Percentiles rank a stretch among this genome's conserved stretches.
Conservation (phyloP, 192 early-diverging fungal species). For the Podila epigama region DNA sequence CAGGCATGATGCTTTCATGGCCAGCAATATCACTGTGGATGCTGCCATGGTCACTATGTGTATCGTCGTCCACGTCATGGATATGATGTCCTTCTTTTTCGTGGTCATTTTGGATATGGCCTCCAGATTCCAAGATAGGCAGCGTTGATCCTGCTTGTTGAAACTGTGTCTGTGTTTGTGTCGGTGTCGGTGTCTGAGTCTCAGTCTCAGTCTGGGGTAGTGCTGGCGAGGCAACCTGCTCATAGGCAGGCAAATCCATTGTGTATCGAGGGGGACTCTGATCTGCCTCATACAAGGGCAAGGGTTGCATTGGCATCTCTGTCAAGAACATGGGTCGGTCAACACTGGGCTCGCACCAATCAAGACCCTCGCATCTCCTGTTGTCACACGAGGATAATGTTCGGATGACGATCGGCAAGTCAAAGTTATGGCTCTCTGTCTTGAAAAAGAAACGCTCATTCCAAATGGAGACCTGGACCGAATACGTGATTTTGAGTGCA, state of each 20-base stretch:
- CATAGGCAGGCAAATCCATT: constrained; percentile 22
- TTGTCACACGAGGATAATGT: constrained; percentile 47
- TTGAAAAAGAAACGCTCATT: constrained; percentile 49
- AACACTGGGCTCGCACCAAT: constrained; percentile 48
- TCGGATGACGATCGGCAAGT: constrained; percentile 37
- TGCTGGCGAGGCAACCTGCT: constrained; percentile 14
- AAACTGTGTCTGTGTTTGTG: no score
- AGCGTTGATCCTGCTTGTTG: neutral
- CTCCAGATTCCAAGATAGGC: neutral
- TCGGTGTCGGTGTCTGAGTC: no score
- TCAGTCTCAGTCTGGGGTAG: no score
- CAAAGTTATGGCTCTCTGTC: constrained; percentile 48
- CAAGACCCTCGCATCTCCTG: constrained; percentile 36
- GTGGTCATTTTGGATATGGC: neutral
- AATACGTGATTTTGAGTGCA: constrained; percentile 46
- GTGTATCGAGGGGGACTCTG: constrained; percentile 29
- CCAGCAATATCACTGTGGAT: constrained; percentile 15
- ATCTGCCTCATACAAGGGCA: constrained; percentile 39
- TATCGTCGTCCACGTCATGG: constrained; percentile 1
- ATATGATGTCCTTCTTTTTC: neutral
- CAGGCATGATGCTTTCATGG: constrained; percentile 6
- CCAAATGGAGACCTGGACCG: constrained; percentile 48
- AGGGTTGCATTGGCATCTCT: constrained; percentile 31
- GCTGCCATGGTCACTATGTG: neutral
- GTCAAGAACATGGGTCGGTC: constrained; percentile 47